Evolutionary conservation across 805 yeast species (phyloP), one percentile per base, ranked within the genome.

Genomic region (Cyberlindnera petersonii): DNA sequence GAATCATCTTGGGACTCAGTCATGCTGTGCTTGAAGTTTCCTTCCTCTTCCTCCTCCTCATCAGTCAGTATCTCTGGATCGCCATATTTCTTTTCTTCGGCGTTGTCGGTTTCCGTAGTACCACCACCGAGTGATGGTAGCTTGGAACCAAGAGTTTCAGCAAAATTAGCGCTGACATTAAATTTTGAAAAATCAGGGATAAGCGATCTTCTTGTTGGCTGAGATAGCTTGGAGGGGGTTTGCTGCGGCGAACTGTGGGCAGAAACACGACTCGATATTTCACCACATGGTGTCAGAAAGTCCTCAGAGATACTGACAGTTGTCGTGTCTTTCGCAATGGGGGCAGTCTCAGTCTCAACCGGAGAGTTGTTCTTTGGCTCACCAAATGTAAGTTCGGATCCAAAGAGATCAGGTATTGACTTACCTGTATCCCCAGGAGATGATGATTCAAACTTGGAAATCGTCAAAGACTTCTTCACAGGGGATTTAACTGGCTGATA

Each of bases 101-200:
- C 18, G 37, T 29, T 30, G 13, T 30, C 24, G 20, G 14, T 21
- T 4, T 31, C n/a, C 5, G 17, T 30, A 10, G 13, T 18, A 13
- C 21, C 24, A 7, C 13, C 22, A 11, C 21, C 16, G n/a, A 30
- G 14, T 4, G 33, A 31, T 14, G 33, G 33, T 14, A 31, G 17
- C 13, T 10, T 31, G 26, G 33, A 31, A 20, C 33, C 26, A 21
- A 31, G 24, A 31, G 62, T 61, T 19, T 66, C 53, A 2, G 71
- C 70, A 42, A 69, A 61, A 7, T 55, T 63, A 2, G 55, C 37
- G 15, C 64, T 58, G 8, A 62, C 59, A 13, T 57, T 64, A 33
- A 63, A 43, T 26, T 58, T 58, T 4, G 52, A 44, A 14, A 63
- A 42, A 43, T 59, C 63, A 8, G 68, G 64, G 2, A 64, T 46